These are phyloP conservation scores for Parachaetomium inaequale DNA, from an alignment of 495 filamentous ascomycete genomes.

Conservation along the genomic window DNA sequence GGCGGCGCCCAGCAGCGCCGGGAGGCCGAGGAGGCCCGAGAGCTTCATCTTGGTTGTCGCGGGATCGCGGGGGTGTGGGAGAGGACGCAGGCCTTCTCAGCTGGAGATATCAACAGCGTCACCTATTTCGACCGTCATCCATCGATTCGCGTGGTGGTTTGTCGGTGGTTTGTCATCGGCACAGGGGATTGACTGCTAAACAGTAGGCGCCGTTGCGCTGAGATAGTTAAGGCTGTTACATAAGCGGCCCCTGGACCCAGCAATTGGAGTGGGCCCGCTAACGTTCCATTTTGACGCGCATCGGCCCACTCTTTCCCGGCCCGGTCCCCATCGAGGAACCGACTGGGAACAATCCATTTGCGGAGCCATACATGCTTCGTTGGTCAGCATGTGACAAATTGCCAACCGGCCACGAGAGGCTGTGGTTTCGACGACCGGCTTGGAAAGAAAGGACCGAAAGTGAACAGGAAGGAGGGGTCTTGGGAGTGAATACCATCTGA, in stretches of 20 bases:
- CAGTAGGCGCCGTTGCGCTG: background rate
- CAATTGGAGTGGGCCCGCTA: background rate
- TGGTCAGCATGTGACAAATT: background rate
- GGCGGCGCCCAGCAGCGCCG: slow-evolving; percentile 41
- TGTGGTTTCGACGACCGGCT: background rate
- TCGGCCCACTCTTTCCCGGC: background rate
- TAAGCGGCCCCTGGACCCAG: background rate
- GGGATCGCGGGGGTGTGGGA: too few species aligned
- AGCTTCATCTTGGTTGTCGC: slow-evolving; percentile 14
- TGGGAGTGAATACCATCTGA: too few species aligned
- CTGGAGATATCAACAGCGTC: background rate
- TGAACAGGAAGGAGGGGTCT: too few species aligned
- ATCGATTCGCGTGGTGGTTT: background rate
- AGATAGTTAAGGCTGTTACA: background rate
- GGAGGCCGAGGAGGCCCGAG: slow-evolving; percentile 35
- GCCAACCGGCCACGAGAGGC: background rate
- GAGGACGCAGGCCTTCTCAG: background rate
- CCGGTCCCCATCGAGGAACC: background rate
- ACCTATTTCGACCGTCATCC: background rate
- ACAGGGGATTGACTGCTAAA: background rate
- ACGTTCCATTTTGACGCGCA: background rate
- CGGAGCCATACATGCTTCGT: background rate
- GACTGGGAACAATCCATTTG: background rate
- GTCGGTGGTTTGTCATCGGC: slow-evolving; percentile 4
- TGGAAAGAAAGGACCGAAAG: background rate